Evolutionary conservation across 2,329 filamentous ascomycete genomes (phyloP).

Genomic region (Pochonia chlamydosporia): DNA sequence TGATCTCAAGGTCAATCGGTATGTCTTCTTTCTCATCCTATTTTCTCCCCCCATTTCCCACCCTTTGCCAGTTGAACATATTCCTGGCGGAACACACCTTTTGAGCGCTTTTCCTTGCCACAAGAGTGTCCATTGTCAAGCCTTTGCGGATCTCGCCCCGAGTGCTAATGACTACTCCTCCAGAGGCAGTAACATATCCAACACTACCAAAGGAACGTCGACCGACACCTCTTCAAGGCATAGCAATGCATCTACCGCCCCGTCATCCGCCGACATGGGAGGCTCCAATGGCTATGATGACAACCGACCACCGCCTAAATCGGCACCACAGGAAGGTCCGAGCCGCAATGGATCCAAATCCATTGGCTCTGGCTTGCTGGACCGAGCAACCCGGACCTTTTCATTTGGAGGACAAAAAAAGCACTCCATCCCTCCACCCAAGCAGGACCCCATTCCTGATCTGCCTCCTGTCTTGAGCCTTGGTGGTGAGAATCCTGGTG

Average conservation of each 20-base stretch:
- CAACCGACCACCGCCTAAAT: conserved; percentile 25
- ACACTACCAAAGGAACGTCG: conserved; percentile 54
- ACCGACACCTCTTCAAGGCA: conserved; percentile 57
- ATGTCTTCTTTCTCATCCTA: no score
- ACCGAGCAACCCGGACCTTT: conserved; percentile 52
- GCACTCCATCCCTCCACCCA: conserved; percentile 23
- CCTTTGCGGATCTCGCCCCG: no score
- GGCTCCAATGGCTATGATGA: conserved; percentile 21
- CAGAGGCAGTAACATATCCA: conserved; percentile 55
- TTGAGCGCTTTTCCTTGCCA: no score
- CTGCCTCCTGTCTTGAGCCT: conserved; percentile 32
- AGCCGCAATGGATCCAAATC: conserved; percentile 40
- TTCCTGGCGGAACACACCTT: no score
- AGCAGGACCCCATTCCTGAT: conserved; percentile 25
- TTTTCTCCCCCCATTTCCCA: no score
- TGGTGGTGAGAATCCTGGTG: conserved; percentile 22
- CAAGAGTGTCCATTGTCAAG: no score
- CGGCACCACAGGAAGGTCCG: conserved; percentile 29
- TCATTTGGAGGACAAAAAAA: conserved; percentile 55
- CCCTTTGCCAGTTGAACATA: no score
- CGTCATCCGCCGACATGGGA: conserved; percentile 45
- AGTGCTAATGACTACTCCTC: conserved; percentile 28
- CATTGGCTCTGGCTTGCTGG: conserved; percentile 45
- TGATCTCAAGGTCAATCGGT: conserved; percentile 50
- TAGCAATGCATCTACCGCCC: conserved; percentile 56